Base-by-base conservation (phyloP, 139 green algal species). In the Chlorella ohadii region DNA sequence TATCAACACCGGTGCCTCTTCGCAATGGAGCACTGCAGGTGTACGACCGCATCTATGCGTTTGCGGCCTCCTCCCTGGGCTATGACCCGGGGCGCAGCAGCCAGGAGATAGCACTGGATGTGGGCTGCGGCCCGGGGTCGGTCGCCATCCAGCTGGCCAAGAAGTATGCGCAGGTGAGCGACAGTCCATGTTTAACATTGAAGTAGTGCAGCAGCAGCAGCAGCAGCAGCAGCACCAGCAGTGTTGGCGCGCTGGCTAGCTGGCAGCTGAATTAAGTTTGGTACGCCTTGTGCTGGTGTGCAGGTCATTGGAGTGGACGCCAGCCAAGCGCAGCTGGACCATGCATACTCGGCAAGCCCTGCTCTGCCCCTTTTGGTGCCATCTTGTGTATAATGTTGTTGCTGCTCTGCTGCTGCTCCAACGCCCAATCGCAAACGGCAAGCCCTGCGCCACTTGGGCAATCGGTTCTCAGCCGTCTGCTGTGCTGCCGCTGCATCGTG, bases 91-190 rank as follows among this genome's bases (percentile, higher is more conserved):
- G 47, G 47, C 47, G 27, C 28, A n/a, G 47, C 47, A 65, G 72
- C 72, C 44, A 41, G 47, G 47, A 65, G 72, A 28, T 79, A n/a
- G 72, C 72, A 5, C 6, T 79, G 3, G 72, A 79, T 22, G 47
- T 79, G n/a, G 72, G 72, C n/a, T 79, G 72, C 72, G 72, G 72
- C 72, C 72, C 44, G 11, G 72, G 72, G 16, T 44, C 39, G 1
- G 72, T 79, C 0, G 72, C 72, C 0, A 27, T 41, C 1, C 44
- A 65, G 47, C 72, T 79, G 44, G 72, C 72, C 44, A 64, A 64
- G 47, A 63, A 38, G 16, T 79, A 47, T 17, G n/a, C 44, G 19
- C 44, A 79, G 72, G 72, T 65, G 44, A 6, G 67, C 25, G 1
- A 22, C 31, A 3, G 51, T 3, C 12, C 51, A 31, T 38, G 28